A percentile compares a stretch with the other conserved stretches of the same genome.
These are phyloP conservation scores for Colletotrichum gloeosporioides DNA, from an alignment of 2,329 filamentous ascomycete species.

Conservation along the genomic window DNA sequence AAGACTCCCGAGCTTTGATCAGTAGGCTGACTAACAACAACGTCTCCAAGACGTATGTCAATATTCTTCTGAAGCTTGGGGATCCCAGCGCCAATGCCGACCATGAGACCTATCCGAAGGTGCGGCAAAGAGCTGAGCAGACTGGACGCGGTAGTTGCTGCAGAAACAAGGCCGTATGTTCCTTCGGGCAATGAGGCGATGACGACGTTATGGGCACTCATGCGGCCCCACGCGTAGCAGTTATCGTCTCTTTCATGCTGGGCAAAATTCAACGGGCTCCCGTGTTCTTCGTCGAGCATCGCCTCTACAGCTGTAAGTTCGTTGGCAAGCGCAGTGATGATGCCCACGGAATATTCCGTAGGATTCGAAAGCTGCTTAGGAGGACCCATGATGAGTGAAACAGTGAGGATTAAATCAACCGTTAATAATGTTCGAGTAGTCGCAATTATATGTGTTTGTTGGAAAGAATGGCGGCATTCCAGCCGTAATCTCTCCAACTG, in stretches of 20 bases:
- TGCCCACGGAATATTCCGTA: background rate
- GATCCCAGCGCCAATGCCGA: slow-evolving; percentile 31
- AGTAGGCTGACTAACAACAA: slow-evolving; percentile 19
- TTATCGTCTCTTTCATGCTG: background rate
- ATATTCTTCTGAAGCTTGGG: slow-evolving; percentile 10
- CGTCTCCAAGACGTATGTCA: slow-evolving; percentile 24
- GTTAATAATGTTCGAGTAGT: no score
- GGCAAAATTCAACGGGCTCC: background rate
- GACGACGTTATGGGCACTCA: slow-evolving; percentile 24
- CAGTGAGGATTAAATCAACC: no score
- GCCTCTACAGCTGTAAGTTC: background rate
- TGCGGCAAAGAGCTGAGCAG: slow-evolving; percentile 30
- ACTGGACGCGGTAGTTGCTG: slow-evolving; percentile 26
- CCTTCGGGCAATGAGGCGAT: slow-evolving; percentile 23
- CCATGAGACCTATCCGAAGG: slow-evolving; percentile 21
- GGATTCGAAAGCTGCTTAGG: background rate
- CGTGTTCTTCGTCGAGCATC: background rate
- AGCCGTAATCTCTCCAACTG: no score
- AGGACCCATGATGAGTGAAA: background rate
- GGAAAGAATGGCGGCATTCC: no score
- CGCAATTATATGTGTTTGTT: no score
- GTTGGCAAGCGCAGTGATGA: background rate
- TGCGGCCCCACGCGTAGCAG: slow-evolving; percentile 17
- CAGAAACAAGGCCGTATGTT: slow-evolving; percentile 17
- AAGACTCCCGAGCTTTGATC: slow-evolving; percentile 6